Evolutionary conservation across 176 grass and related monocot species (phyloP).

Genomic region (Eragrostis curvula): DNA sequence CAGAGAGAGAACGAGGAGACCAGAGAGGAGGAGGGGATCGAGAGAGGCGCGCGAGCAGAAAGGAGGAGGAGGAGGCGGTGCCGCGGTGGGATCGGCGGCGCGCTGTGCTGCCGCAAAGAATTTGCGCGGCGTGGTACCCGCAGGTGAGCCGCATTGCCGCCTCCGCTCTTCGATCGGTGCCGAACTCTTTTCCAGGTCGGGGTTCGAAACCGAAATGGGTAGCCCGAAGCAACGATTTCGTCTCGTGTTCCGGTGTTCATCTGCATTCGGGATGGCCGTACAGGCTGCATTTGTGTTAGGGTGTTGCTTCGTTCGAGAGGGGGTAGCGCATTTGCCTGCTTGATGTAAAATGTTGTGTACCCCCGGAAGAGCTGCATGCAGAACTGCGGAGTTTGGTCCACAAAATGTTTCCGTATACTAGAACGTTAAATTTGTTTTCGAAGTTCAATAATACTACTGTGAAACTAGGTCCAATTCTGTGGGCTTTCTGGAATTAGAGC

Average conservation of each 20-base stretch:
- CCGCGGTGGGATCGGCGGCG: slow-evolving; percentile 26
- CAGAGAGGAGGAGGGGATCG: background rate
- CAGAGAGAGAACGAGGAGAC: background rate
- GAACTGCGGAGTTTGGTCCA: background rate
- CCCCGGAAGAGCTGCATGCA: background rate
- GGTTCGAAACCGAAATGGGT: background rate
- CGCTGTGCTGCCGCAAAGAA: background rate
- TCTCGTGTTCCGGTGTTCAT: too few relatives aligned
- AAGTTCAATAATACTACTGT: background rate
- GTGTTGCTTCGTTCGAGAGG: background rate
- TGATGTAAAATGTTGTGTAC: background rate
- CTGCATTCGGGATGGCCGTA: background rate
- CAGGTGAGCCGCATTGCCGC: slow-evolving; percentile 55
- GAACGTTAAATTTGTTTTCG: background rate
- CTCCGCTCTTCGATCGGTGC: slow-evolving; percentile 7
- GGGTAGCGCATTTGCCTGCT: background rate
- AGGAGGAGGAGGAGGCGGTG: too few relatives aligned
- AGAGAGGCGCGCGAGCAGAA: background rate
- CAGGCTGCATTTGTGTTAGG: background rate
- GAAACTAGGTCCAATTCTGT: background rate
- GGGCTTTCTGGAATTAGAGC: background rate
- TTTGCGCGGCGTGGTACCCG: background rate
- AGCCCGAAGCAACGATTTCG: too few relatives aligned
- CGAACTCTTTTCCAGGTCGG: background rate
- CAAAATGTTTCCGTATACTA: background rate